Base-by-base conservation (phyloP, 176 grass and related monocot genomes). In the Otatea glauca region DNA sequence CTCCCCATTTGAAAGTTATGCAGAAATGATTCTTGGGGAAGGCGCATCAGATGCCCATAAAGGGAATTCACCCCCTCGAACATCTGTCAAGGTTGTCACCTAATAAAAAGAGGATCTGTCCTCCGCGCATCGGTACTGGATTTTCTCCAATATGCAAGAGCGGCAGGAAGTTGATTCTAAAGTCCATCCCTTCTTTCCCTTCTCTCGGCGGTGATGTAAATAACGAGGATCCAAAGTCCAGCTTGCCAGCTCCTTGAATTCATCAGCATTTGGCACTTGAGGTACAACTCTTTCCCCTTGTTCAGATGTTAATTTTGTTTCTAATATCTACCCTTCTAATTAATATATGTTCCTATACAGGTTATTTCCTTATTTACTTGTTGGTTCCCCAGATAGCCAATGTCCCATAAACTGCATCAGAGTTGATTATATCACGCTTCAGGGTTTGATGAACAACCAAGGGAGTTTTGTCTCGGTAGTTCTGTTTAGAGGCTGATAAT, bases 141-240 rank as follows among this genome's bases (percentile, higher is more conserved):
- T 18, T 88, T 48, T 91, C 89, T 58, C 89, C 89, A 21, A 88
- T 91, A 48, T 85, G 82, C 78, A 91, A 61, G 86, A 88, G 81
- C 5, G 89, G 81, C 64, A 81, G 86, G 86, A 91, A 84, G 49
- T 70, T 88, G 56, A 91, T 91, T 70, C 82, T 91, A 29, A 85
- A 85, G 74, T 91, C 86, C 17, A 91, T 91, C 37, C 89, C 89
- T 44, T 91, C 89, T 42, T 91, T 90, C 89, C 89, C 89, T 87
- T 90, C 89, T 42, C 89, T 90, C 0, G 43, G 80, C 29, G 89
- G 80, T 35, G 89, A 87, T 11, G 18, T 44, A 62, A 87, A 61
- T 56, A 90, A 69, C 6, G 80, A 60, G 4, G 80, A 83, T 68
- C 74, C 50, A 29, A 74, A 86, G 41, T 74, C 29, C 80, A 83